A percentile compares a stretch with the other conserved stretches of the same genome.
Evolutionary conservation across 73 alveolate species (phyloP).

Genomic region (Symbiodinium pilosum): DNA sequence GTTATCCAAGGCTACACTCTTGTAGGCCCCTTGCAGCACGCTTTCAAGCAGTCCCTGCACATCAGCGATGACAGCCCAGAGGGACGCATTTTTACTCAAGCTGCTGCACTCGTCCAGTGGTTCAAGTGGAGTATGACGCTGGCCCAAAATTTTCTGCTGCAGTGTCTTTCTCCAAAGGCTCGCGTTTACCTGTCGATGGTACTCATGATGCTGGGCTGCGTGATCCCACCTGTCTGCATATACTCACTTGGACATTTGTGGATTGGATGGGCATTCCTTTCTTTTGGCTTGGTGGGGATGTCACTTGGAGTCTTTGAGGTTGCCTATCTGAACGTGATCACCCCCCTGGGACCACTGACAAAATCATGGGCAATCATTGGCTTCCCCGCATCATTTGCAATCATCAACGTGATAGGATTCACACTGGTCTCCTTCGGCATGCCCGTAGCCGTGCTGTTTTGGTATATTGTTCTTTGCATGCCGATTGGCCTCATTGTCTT

Average conservation of each 20-base stretch:
- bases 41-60: slow-evolving; percentile 29
- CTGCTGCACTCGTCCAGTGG: slow-evolving; percentile 30
- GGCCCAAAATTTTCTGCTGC: not conserved
- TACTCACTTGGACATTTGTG: slow-evolving; percentile 19
- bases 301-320: not conserved
- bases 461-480: slow-evolving; percentile 22
- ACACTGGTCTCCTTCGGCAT: slow-evolving; percentile 20
- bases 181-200: slow-evolving; percentile 9
- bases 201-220: slow-evolving; percentile 1
- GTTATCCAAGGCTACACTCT: slow-evolving; percentile 16
- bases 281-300: slow-evolving; percentile 24
- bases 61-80: slow-evolving; percentile 22
- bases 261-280: slow-evolving; percentile 29
- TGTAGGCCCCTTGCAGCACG: slow-evolving; percentile 27
- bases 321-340: slow-evolving; percentile 20
- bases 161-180: slow-evolving; percentile 4
- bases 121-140: slow-evolving; percentile 30
- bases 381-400: slow-evolving; percentile 17
- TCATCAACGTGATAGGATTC: slow-evolving; percentile 7
- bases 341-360: slow-evolving; percentile 2
- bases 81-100: not conserved
- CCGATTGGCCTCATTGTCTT: slow-evolving; percentile 7
- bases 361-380: slow-evolving; percentile 24
- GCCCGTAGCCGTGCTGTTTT: slow-evolving; percentile 24
- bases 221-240: slow-evolving; percentile 16